Evolutionary conservation across 169 alveolate genomes (phyloP).

Genomic region (Eimeria praecox): DNA sequence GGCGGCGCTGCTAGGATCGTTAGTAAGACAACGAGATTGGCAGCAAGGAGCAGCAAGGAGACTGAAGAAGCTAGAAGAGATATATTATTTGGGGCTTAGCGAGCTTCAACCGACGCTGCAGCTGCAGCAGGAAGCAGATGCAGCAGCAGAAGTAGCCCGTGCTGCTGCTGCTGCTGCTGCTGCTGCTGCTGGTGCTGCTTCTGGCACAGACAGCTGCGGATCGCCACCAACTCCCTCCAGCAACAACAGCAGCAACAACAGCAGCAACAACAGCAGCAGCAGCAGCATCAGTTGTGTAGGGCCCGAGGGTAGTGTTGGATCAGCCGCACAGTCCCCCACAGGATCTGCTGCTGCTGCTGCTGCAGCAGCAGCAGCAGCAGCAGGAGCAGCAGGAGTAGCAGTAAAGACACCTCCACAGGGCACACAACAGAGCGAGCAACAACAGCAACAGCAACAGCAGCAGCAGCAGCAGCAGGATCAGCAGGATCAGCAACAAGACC

Average conservation of each 20-base stretch:
- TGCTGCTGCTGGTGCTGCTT: slow-evolving; percentile 26
- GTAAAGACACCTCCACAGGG: no score
- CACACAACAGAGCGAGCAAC: no score
- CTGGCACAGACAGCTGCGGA: not conserved
- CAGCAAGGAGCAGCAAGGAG: slow-evolving; percentile 51
- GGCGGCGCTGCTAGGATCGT: slow-evolving; percentile 63
- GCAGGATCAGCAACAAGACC: not conserved
- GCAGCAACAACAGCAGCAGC: slow-evolving; percentile 33
- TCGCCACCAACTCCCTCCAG: not conserved
- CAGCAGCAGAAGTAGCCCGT: not conserved
- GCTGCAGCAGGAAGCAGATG: slow-evolving; percentile 37
- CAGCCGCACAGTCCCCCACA: not conserved
- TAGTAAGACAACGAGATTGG: slow-evolving; percentile 74
- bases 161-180: not conserved
- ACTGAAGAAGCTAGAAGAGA: slow-evolving; percentile 34
- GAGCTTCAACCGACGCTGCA: slow-evolving; percentile 46
- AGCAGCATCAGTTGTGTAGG: not conserved
- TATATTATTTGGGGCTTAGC: slow-evolving; percentile 35
- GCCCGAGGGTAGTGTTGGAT: not conserved
- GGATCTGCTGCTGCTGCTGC: slow-evolving; percentile 7
- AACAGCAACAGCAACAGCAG: no score
- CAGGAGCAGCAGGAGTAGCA: no score
- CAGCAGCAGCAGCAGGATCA: no score
- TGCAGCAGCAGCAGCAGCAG: not conserved
- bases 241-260: slow-evolving; percentile 17